phyloP scores from a whole-genome alignment of 139 green algal genomes.

The Coelastrella sp. region DNA sequence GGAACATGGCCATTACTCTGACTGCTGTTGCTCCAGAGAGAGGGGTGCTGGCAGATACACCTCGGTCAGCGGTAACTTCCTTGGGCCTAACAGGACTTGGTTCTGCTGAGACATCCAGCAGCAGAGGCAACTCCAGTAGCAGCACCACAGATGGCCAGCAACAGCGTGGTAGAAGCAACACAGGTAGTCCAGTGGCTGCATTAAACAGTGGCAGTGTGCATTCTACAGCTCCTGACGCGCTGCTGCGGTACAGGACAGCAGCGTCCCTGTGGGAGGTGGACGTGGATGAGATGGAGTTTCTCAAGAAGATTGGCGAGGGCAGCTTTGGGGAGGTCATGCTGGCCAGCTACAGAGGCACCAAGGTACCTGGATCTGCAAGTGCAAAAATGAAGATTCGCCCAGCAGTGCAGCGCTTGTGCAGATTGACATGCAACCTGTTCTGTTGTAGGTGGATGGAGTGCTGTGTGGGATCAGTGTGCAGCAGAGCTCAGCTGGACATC shows the following conservation, averaged over 20 bases:
- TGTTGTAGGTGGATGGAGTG: neutral
- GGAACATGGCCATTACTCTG: too few relatives aligned
- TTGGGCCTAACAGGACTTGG: too few relatives aligned
- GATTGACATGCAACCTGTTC: neutral
- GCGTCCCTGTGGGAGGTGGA: constrained; percentile 70
- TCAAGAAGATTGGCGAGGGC: constrained; percentile 65
- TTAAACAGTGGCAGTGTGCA: neutral
- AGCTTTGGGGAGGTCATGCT: constrained; percentile 71
- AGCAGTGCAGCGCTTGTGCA: neutral
- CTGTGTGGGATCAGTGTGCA: neutral
- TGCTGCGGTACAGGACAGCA: constrained; percentile 53
- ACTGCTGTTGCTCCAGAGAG: too few relatives aligned
- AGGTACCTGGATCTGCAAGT: constrained; percentile 32
- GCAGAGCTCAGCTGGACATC: neutral
- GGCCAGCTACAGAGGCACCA: constrained; percentile 63
- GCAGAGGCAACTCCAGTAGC: too few relatives aligned
- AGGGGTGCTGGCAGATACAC: too few relatives aligned
- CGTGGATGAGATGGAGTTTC: constrained; percentile 54
- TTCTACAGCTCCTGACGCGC: neutral
- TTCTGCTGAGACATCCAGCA: too few relatives aligned
- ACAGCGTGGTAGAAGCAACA: neutral
- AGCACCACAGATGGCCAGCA: too few relatives aligned
- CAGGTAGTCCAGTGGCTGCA: neutral
- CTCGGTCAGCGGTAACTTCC: too few relatives aligned
- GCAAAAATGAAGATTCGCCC: too few relatives aligned